phyloP scores from a whole-genome alignment of 805 yeast species.

The Kodamaea sagamina region DNA sequence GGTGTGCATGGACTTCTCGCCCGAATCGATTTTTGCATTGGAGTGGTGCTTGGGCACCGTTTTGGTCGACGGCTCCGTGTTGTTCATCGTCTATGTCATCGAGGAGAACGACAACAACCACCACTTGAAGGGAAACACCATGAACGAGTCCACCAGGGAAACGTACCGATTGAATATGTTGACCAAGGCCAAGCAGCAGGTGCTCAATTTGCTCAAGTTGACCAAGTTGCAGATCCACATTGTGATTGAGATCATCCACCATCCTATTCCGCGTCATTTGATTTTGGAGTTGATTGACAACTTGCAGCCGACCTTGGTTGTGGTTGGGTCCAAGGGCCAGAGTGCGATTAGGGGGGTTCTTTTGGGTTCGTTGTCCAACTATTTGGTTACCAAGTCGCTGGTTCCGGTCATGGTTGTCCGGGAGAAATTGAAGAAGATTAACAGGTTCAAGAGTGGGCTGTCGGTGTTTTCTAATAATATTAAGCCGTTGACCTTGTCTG shows the following conservation, averaged over 20 bases:
- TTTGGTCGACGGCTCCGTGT: conserved; percentile 76
- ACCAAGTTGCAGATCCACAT: conserved; percentile 74
- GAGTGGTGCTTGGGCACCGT: conserved; percentile 90
- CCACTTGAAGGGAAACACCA: conserved; percentile 41
- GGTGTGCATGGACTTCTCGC: conserved; percentile 78
- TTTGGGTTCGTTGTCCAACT: conserved; percentile 71
- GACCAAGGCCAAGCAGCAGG: conserved; percentile 46
- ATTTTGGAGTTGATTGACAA: conserved; percentile 69
- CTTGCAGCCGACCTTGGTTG: conserved; percentile 69
- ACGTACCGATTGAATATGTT: conserved; percentile 40
- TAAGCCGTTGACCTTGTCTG: conserved; percentile 50
- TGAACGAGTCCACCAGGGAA: conserved; percentile 39
- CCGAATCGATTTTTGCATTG: conserved; percentile 79
- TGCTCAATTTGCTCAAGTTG: conserved; percentile 52
- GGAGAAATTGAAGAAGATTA: conserved; percentile 66
- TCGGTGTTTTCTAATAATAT: conserved; percentile 58
- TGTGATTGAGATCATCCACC: conserved; percentile 72
- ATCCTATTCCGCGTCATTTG: conserved; percentile 72
- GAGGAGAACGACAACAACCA: conserved; percentile 49
- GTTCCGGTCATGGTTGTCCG: conserved; percentile 84
- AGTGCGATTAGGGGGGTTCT: conserved; percentile 72
- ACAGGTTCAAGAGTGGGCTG: conserved; percentile 51
- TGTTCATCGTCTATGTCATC: conserved; percentile 67
- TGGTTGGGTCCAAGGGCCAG: conserved; percentile 76
- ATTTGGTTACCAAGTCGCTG: conserved; percentile 66